Base-by-base conservation (phyloP, 257 asterid genomes). In the Solanum commersonii region DNA sequence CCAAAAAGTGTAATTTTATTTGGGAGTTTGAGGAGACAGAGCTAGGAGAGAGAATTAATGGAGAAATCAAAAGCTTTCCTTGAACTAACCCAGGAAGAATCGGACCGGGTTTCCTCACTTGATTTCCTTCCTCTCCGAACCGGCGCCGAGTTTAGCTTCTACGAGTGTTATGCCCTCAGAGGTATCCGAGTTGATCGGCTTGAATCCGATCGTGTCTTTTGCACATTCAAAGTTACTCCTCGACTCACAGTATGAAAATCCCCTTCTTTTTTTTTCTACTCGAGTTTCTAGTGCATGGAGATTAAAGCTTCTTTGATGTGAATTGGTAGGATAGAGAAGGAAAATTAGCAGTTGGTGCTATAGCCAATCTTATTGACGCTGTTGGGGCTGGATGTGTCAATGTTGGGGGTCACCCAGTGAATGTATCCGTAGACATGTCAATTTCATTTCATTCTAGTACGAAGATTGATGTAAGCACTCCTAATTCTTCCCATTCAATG, bases 381-480 rank as follows among this genome's bases (percentile, higher is more conserved):
- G 86, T 94, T 20, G 98, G 98, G 35, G 96, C 92, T 77, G 96
- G 98, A 2, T 90, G 87, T 68, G 93, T 93, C 46, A 93, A 89
- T 70, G 92, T 90, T 52, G 94, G 89, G 33, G 94, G 92, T 13
- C 87, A 82, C 38, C 93, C 98, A 1, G 90, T 90, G 94, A 92
- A 89, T 76, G 95, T 95, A 9, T 95, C 98, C 0, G 95, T 92
- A 20, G 96, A 96, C 90, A 93, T 96, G 95, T 95, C 98, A 0
- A 94, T 96, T 84, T 91, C 93, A 87, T 88, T 84, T 34, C 87
- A 93, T 77, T 95, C 98, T 6, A 34, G 93, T 86, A 98, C 98
- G 5, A 94, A 93, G 89, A 71, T 87, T 71, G 90, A 93, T 90
- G 98, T 94, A 91, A 92, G 94, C 70, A 38, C 40, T 11, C 86